Conservation (phyloP, 768 basidiomycete species). For the Lactarius pseudohatsudake region DNA sequence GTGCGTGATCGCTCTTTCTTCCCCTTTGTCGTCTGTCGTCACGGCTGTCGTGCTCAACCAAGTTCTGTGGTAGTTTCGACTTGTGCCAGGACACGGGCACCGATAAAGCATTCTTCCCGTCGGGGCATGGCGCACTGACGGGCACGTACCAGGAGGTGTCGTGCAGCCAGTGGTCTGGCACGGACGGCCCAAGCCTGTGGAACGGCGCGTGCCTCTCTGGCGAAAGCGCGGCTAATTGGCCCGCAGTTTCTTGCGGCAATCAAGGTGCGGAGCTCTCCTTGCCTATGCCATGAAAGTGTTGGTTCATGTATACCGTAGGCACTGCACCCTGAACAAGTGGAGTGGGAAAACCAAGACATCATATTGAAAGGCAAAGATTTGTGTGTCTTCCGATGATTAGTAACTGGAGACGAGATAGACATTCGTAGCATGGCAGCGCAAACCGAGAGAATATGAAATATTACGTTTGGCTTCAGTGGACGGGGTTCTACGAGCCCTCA, state of each 20-base stretch:
- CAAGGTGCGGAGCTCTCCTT: constrained; percentile 40
- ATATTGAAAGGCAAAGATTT: not conserved
- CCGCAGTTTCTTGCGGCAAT: constrained; percentile 52
- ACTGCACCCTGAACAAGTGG: constrained; percentile 13
- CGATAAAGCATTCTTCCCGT: constrained; percentile 53
- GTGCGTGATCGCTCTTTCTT: constrained; percentile 36
- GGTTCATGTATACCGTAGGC: constrained; percentile 3
- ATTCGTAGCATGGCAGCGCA: not conserved
- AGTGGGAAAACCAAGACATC: not conserved
- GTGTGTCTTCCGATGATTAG: not conserved
- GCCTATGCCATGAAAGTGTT: not conserved
- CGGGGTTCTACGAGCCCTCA: not conserved
- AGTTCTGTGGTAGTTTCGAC: constrained; percentile 48
- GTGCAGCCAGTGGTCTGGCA: constrained; percentile 57
- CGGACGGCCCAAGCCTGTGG: constrained; percentile 46
- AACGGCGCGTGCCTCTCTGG: constrained; percentile 53
- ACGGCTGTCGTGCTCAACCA: not conserved
- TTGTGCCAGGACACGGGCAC: constrained; percentile 61
- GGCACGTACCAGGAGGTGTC: constrained; percentile 56
- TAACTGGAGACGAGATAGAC: not conserved
- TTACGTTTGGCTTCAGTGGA: not conserved
- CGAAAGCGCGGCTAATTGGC: constrained; percentile 52
- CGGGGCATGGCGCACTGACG: constrained; percentile 51
- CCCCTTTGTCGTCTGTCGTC: not conserved
- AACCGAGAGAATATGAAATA: not conserved